Percentiles rank a stretch among this genome's conserved stretches.
Conservation (phyloP, 495 filamentous ascomycete species). For the Lophium mytilinum region DNA sequence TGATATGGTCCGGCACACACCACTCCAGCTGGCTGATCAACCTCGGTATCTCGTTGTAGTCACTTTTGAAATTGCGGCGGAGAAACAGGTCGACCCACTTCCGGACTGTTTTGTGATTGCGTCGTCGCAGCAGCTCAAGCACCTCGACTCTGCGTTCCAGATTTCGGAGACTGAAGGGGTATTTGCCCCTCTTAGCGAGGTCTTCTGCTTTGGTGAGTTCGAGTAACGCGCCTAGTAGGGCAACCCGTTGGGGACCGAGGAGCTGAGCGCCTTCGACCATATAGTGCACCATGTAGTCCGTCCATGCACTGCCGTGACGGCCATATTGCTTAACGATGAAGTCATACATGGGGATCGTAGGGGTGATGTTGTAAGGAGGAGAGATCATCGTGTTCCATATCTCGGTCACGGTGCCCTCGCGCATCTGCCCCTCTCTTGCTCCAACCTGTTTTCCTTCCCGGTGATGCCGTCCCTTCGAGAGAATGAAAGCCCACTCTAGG, state of each 20-base stretch:
- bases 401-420: constrained; percentile 33
- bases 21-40: not conserved
- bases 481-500: constrained; percentile 51
- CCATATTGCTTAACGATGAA: constrained; percentile 39
- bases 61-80: not conserved
- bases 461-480: constrained; percentile 28
- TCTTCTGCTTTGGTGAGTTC: not conserved
- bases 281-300: too few relatives aligned
- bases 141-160: not conserved
- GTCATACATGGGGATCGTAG: constrained; percentile 47
- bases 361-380: constrained; percentile 48
- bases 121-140: not conserved
- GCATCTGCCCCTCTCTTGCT: constrained; percentile 31
- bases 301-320: not conserved
- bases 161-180: not conserved
- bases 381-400: constrained; percentile 50
- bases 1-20: not conserved
- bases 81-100: not conserved
- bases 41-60: not conserved
- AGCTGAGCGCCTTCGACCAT: too few relatives aligned
- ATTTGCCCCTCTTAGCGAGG: not conserved
- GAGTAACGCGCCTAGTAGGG: too few relatives aligned
- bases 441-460: constrained; percentile 3
- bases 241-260: too few relatives aligned
- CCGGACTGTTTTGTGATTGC: not conserved